Evolutionary conservation across 2,329 filamentous ascomycete species (phyloP).

Genomic region (Claviceps sorghi): DNA sequence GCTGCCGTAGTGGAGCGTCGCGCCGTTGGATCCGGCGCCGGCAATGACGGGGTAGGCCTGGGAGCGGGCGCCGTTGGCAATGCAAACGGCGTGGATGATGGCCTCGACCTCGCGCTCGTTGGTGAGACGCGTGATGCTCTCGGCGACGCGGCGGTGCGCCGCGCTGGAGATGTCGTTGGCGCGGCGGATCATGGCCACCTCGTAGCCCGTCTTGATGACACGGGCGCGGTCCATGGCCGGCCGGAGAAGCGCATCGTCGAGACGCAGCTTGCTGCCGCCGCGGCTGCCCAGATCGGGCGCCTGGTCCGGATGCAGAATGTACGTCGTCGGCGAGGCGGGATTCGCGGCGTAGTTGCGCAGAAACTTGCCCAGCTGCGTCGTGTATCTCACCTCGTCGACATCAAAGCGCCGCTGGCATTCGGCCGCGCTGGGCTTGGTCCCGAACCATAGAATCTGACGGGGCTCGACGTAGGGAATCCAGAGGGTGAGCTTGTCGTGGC

Average conservation of each 20-base stretch:
- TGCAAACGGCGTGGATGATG: slow-evolving; percentile 58
- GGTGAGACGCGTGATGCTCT: slow-evolving; percentile 42
- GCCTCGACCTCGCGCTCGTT: slow-evolving; percentile 80
- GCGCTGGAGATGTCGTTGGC: slow-evolving; percentile 67
- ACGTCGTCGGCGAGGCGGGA: slow-evolving; percentile 25
- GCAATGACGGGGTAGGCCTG: slow-evolving; percentile 87
- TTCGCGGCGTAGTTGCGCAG: slow-evolving; percentile 23
- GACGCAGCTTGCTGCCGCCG: slow-evolving; percentile 13
- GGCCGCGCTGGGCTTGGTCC: slow-evolving; percentile 42
- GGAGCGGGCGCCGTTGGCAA: slow-evolving; percentile 54
- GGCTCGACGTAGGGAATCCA: slow-evolving; percentile 60
- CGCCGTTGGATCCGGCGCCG: slow-evolving; percentile 67
- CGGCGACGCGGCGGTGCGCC: slow-evolving; percentile 62
- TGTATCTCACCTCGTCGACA: slow-evolving; percentile 55
- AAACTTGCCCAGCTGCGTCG: slow-evolving; percentile 33
- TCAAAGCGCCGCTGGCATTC: slow-evolving; percentile 50
- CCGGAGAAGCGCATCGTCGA: slow-evolving; percentile 41
- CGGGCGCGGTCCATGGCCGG: slow-evolving; percentile 67
- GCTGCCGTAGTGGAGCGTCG: slow-evolving; percentile 71
- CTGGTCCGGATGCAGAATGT: slow-evolving; percentile 35
- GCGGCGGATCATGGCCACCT: slow-evolving; percentile 65
- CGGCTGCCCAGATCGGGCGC: slow-evolving; percentile 10
- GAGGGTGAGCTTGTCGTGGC: slow-evolving; percentile 47
- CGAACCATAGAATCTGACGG: slow-evolving; percentile 47
- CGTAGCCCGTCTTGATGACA: slow-evolving; percentile 73